Percentiles rank a stretch among this genome's conserved stretches.
phyloP scores from a whole-genome alignment of 2,329 filamentous ascomycete genomes.

The Xylogone sp. region DNA sequence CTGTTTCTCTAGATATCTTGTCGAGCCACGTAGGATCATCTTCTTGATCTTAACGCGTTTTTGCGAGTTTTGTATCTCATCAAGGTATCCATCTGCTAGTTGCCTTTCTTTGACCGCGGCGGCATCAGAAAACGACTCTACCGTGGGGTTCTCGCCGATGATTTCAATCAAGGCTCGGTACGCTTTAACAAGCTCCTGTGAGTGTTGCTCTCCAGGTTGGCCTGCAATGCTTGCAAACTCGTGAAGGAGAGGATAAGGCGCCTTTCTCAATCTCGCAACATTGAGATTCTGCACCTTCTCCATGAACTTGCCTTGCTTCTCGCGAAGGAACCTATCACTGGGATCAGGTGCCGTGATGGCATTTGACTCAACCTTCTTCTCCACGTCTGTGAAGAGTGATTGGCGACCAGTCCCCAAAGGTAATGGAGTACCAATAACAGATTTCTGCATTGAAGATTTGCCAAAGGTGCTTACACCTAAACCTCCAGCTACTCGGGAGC shows the following conservation, averaged over 20 bases:
- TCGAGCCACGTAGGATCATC: slow-evolving; percentile 75
- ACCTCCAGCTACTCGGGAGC: slow-evolving; percentile 18
- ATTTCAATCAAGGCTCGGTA: slow-evolving; percentile 80
- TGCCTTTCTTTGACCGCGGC: slow-evolving; percentile 69
- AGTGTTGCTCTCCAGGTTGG: slow-evolving; percentile 65
- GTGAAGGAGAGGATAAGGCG: slow-evolving; percentile 68
- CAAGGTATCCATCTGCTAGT: slow-evolving; percentile 73
- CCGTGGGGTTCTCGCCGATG: slow-evolving; percentile 64
- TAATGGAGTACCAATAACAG: slow-evolving; percentile 79
- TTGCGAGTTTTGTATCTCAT: slow-evolving; percentile 64
- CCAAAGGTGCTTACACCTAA: slow-evolving; percentile 57
- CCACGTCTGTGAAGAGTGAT: slow-evolving; percentile 65
- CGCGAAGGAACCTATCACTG: slow-evolving; percentile 73
- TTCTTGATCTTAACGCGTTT: slow-evolving; percentile 67
- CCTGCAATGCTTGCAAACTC: slow-evolving; percentile 73
- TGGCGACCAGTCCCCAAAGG: slow-evolving; percentile 59
- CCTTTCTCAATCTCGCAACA: slow-evolving; percentile 60
- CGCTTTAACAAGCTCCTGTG: slow-evolving; percentile 73
- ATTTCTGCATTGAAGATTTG: slow-evolving; percentile 70
- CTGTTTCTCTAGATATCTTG: slow-evolving; percentile 73
- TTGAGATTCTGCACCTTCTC: slow-evolving; percentile 80
- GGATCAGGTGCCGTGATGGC: slow-evolving; percentile 45
- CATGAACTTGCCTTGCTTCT: slow-evolving; percentile 80
- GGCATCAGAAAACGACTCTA: slow-evolving; percentile 55
- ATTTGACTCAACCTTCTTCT: slow-evolving; percentile 49